These are phyloP conservation scores for slime mould (Dictyostelium discoideum) DNA, from an alignment of 78 protist genomes.

Conservation along the genomic window dicty_2.7 NC_007091.3:1984501-1985000, in stretches of 20 bases:
- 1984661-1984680: conserved; percentile 47
- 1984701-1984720: neutral
- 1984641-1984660: conserved; percentile 69
- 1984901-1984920: too few species aligned
- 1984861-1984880: too few species aligned
- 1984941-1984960: too few species aligned
- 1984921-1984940: too few species aligned
- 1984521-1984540: neutral
- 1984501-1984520: neutral
- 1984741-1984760: neutral
- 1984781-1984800: neutral
- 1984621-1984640: conserved; percentile 40
- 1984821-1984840: neutral
- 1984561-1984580: too few species aligned
- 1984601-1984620: neutral
- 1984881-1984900: too few species aligned
- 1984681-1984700: conserved; percentile 33
- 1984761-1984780: too few species aligned
- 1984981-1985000: too few species aligned
- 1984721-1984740: neutral
- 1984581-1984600: neutral
- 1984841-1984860: too few species aligned
- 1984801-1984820: neutral
- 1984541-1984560: neutral
- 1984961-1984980: too few species aligned